These are phyloP conservation scores for Aurantiochytrium sp. DNA, from an alignment of 108 stramenopile genomes.

Conservation along the genomic window DNA sequence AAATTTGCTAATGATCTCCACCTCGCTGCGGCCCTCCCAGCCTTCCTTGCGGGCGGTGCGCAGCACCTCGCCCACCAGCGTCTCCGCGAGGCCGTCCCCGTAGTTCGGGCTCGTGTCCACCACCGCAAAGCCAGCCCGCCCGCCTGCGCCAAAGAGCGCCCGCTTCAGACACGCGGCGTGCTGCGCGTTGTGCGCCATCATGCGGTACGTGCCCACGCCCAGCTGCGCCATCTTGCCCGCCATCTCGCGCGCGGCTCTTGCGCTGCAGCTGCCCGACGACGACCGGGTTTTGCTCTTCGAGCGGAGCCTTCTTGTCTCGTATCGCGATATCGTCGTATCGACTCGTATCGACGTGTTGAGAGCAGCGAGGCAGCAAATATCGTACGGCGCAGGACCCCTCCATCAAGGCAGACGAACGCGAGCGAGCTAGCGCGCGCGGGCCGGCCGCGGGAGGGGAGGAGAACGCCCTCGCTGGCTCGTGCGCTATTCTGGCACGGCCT, in stretches of 20 bases:
- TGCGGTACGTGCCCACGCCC: not conserved
- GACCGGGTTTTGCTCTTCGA: too few relatives aligned
- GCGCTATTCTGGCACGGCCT: not conserved
- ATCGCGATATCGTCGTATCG: too few relatives aligned
- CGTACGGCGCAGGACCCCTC: too few relatives aligned
- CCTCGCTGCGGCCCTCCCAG: not conserved
- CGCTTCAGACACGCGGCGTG: not conserved
- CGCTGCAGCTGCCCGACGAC: too few relatives aligned
- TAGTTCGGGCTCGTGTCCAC: conserved; percentile 17
- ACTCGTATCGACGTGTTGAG: too few relatives aligned
- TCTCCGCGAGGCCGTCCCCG: not conserved
- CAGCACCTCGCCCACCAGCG: not conserved
- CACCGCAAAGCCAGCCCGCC: not conserved
- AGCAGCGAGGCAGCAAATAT: too few relatives aligned
- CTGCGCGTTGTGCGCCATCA: not conserved
- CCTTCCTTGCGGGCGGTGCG: not conserved
- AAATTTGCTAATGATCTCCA: conserved; percentile 1
- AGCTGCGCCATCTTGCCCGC: not conserved
- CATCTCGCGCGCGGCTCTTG: not conserved
- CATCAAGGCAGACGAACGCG: not conserved
- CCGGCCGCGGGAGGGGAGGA: too few relatives aligned
- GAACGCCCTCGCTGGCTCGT: too few relatives aligned
- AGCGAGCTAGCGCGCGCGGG: not conserved
- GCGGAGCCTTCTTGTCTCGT: too few relatives aligned
- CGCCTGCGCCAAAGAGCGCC: not conserved